A percentile compares a stretch with the other conserved stretches of the same genome.
These are phyloP conservation scores for Suillus clintonianus DNA, from an alignment of 768 basidiomycete genomes.

Conservation along the genomic window DNA sequence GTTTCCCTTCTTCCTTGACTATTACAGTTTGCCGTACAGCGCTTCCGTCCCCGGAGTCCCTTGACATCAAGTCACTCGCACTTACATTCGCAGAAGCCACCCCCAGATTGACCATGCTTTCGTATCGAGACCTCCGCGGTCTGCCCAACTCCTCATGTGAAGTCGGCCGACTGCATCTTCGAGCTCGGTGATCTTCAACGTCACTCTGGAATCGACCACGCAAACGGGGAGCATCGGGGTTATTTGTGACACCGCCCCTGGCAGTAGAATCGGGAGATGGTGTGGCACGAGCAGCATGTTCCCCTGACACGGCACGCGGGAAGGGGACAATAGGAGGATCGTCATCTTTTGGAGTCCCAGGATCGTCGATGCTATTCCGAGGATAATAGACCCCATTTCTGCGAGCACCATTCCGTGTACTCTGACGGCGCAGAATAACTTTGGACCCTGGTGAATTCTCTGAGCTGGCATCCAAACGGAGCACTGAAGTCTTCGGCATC, in stretches of 20 bases:
- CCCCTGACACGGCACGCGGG: conserved; percentile 60
- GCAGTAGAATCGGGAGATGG: conserved; percentile 41
- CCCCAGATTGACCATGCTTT: conserved; percentile 70
- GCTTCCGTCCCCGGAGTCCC: conserved; percentile 66
- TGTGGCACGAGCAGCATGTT: conserved; percentile 37
- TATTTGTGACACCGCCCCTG: conserved; percentile 35
- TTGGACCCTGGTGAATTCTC: conserved; percentile 48
- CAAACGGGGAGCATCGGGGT: conserved; percentile 41
- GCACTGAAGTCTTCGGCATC: conserved; percentile 49
- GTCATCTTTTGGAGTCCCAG: conserved; percentile 34
- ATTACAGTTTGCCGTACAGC: conserved; percentile 69
- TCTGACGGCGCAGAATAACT: conserved; percentile 58
- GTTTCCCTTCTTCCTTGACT: conserved; percentile 79
- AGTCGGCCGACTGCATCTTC: conserved; percentile 58
- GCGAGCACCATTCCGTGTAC: conserved; percentile 50
- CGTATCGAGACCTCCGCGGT: conserved; percentile 62
- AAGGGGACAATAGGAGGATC: conserved; percentile 58
- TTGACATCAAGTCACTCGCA: conserved; percentile 64
- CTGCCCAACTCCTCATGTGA: conserved; percentile 71
- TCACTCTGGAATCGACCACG: conserved; percentile 73
- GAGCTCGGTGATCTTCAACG: conserved; percentile 54
- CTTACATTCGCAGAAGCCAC: conserved; percentile 51
- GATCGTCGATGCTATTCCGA: conserved; percentile 37
- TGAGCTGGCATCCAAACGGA: conserved; percentile 59
- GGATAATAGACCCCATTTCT: conserved; percentile 52